Base-by-base conservation (phyloP, 768 basidiomycete species). In the Galerina sulciceps region DNA sequence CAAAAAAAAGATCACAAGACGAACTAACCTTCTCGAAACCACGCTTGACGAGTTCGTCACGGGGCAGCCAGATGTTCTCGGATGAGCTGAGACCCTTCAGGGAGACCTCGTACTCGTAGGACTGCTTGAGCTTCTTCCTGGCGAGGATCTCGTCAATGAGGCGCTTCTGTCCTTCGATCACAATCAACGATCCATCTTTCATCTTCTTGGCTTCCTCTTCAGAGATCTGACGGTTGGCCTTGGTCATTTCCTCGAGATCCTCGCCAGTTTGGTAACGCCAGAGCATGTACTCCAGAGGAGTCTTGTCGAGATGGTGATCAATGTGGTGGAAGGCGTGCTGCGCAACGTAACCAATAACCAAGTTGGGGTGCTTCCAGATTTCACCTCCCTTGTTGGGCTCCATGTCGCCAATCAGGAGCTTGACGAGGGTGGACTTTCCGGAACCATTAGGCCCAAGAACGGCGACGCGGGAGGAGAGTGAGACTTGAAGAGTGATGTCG, bases 191-290 rank as follows among this genome's bases (percentile, higher is more conserved):
- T 26, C 96, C 96, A 68, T 98, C 96, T 83, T 96, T 93, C 96
- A 98, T 98, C 88, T 94, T 96, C 81, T 92, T 76, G 61, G 80
- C 77, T 76, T 98, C 96, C 73, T 91, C 94, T 55, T 90, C 93
- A 61, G 85, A 80, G 75, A 98, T 92, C 76, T 89, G 82, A 65
- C 94, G 91, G 75, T 76, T 88, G 57, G 93, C 94, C 86, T 97
- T 98, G 78, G 78, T 79, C 87, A 98, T 85, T 81, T 97, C 96
- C 80, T 98, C 96, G 73, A 97, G 78, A 83, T 98, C 96, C 77
- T 98, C 96, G 75, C 96, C 96, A 58, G 96, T 98, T 85, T 98
- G 96, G 88, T 97, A 98, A 79, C 96, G 95, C 96, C 96, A 98
- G 65, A 98, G 81, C 93, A 98, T 94, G 85, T 98, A 98, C 81